phyloP scores from a whole-genome alignment of 441 rosid genomes.

The Adansonia grandidieri region DNA sequence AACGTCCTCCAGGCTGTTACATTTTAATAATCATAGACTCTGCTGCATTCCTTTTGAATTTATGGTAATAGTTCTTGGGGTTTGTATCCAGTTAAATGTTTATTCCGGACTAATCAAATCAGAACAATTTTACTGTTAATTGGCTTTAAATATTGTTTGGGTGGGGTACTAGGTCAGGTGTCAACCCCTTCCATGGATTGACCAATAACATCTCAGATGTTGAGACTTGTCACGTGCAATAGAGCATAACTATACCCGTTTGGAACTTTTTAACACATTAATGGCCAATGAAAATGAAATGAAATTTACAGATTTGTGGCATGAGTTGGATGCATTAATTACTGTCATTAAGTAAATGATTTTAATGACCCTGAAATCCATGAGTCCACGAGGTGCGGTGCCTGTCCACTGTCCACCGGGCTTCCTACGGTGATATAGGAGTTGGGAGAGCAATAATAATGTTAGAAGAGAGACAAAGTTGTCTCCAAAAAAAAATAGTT shows the following conservation, averaged over 20 bases:
- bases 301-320: not conserved
- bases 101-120: not conserved
- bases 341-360: not conserved
- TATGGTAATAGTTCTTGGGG: not conserved
- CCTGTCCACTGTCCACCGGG: constrained; percentile 13
- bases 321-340: not conserved
- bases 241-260: not conserved
- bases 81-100: not conserved
- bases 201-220: not conserved
- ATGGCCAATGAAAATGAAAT: constrained; percentile 7
- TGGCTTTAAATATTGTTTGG: constrained; percentile 19
- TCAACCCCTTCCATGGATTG: not conserved
- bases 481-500: too few relatives aligned
- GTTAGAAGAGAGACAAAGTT: too few relatives aligned
- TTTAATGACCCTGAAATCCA: not conserved
- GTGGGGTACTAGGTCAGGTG: not conserved
- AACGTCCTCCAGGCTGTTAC: constrained; percentile 6
- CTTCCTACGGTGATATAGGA: not conserved
- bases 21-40: not conserved
- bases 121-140: not conserved
- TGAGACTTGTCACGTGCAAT: not conserved
- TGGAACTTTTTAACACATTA: not conserved
- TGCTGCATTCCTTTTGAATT: not conserved
- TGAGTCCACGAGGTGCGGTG: constrained; percentile 10
- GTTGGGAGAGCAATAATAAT: too few relatives aligned